phyloP scores from a whole-genome alignment of 306 rosid species.

The Notholithocarpus densiflorus region DNA sequence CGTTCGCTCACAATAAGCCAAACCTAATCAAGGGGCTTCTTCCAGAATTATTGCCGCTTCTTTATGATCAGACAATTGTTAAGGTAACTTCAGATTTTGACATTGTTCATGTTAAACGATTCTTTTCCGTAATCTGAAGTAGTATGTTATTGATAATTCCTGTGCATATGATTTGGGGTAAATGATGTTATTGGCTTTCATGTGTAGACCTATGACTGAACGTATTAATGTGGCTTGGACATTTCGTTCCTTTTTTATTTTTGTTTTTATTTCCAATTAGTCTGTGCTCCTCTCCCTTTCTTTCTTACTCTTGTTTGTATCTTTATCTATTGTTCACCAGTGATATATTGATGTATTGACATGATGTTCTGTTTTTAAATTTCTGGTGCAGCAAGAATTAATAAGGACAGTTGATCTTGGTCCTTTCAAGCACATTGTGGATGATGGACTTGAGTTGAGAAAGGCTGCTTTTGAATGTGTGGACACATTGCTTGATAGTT shows the following conservation, averaged over 20 bases:
- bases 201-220: neutral
- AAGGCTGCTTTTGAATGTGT: conserved; percentile 99
- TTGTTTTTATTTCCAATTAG: neutral
- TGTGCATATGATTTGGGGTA: neutral
- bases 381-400: conserved; percentile 80
- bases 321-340: neutral
- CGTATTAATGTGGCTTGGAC: neutral
- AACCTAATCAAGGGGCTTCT: conserved; percentile 94
- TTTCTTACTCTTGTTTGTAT: neutral
- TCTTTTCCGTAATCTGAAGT: neutral
- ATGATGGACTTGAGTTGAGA: conserved; percentile 99
- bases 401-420: conserved; percentile 98
- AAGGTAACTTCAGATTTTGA: conserved; percentile 51
- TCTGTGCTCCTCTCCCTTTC: neutral
- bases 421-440: conserved; percentile 98
- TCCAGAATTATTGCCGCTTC: conserved; percentile 91
- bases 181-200: neutral
- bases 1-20: conserved; percentile 98
- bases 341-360: neutral
- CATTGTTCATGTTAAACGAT: neutral
- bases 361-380: conserved; percentile 27
- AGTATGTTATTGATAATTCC: neutral
- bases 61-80: conserved; percentile 93
- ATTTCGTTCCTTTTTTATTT: neutral
- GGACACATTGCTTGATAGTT: conserved; percentile 92